phyloP scores from a whole-genome alignment of 768 basidiomycete genomes.

The Panaeolus papilionaceus region DNA sequence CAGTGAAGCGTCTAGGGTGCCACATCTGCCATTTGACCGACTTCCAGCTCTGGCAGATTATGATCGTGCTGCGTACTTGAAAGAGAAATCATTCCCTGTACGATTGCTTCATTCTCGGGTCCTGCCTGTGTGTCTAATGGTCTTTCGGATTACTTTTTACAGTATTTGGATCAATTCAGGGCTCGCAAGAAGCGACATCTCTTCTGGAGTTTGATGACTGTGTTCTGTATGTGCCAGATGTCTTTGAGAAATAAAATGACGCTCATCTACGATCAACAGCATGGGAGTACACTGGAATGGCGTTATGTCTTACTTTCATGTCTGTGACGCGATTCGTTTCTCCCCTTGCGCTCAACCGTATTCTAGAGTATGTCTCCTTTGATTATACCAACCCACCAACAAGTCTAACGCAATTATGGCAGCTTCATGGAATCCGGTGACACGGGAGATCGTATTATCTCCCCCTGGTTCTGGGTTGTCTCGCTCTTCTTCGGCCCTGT shows the following conservation, averaged over 20 bases:
- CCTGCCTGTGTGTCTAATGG: background rate
- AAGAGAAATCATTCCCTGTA: slow-evolving; percentile 28
- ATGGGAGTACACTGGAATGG: slow-evolving; percentile 38
- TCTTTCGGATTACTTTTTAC: background rate
- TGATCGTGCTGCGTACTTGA: slow-evolving; percentile 42
- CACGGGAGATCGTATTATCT: slow-evolving; percentile 46
- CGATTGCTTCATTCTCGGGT: slow-evolving; percentile 23
- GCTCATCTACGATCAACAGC: slow-evolving; percentile 19
- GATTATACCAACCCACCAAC: background rate
- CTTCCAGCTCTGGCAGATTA: slow-evolving; percentile 70
- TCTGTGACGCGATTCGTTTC: slow-evolving; percentile 38
- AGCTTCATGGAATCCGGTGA: slow-evolving; percentile 9
- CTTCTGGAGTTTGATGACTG: slow-evolving; percentile 50
- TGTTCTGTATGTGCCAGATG: slow-evolving; percentile 32
- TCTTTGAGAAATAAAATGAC: background rate
- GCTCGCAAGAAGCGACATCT: slow-evolving; percentile 48
- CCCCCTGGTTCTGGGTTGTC: slow-evolving; percentile 61
- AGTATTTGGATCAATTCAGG: slow-evolving; percentile 47
- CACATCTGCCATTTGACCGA: slow-evolving; percentile 55
- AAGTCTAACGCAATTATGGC: background rate
- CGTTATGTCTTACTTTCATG: slow-evolving; percentile 33
- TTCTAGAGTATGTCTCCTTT: slow-evolving; percentile 55
- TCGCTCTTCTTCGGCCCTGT: slow-evolving; percentile 57
- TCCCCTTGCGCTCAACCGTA: slow-evolving; percentile 48
- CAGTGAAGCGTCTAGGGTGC: slow-evolving; percentile 46